phyloP scores from a whole-genome alignment of 1,139 yeast species.

The Lodderomyces theae region DNA sequence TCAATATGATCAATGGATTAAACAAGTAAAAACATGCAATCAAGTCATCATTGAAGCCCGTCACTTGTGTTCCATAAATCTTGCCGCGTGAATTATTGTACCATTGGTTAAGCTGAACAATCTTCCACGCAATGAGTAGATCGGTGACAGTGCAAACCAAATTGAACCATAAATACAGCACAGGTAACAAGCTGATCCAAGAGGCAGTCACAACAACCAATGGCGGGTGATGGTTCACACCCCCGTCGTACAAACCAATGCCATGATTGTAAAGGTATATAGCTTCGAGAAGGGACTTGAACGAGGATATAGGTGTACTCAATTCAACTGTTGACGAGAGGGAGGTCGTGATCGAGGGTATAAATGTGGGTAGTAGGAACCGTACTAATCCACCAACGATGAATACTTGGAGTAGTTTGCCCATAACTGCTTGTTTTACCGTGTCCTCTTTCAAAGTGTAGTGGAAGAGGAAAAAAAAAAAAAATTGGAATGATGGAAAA shows the following conservation, averaged over 20 bases:
- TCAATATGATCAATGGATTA: conserved; percentile 74
- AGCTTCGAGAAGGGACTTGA: conserved; percentile 71
- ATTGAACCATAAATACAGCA: conserved; percentile 22
- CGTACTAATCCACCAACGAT: conserved; percentile 31
- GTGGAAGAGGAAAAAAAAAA: not conserved
- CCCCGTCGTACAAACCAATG: conserved; percentile 75
- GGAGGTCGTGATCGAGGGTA: conserved; percentile 29
- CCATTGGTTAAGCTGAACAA: conserved; percentile 42
- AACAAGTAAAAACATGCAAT: conserved; percentile 65
- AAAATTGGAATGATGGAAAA: not conserved
- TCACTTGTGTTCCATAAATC: conserved; percentile 16
- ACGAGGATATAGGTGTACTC: conserved; percentile 76
- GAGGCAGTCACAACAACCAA: conserved; percentile 54
- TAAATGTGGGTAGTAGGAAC: conserved; percentile 30
- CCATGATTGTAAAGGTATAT: conserved; percentile 61
- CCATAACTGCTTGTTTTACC: conserved; percentile 15
- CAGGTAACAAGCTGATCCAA: conserved; percentile 30
- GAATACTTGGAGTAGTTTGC: conserved; percentile 24
- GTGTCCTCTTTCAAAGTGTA: too few species aligned
- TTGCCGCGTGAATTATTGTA: conserved; percentile 30
- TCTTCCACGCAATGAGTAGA: conserved; percentile 36
- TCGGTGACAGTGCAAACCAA: conserved; percentile 42
- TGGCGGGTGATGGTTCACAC: conserved; percentile 85
- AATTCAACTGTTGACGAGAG: conserved; percentile 56
- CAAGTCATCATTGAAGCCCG: conserved; percentile 38